Evolutionary conservation across 148 eudicot species (phyloP), one percentile per base, ranked within the genome.

Genomic region (Silene uniflora): DNA sequence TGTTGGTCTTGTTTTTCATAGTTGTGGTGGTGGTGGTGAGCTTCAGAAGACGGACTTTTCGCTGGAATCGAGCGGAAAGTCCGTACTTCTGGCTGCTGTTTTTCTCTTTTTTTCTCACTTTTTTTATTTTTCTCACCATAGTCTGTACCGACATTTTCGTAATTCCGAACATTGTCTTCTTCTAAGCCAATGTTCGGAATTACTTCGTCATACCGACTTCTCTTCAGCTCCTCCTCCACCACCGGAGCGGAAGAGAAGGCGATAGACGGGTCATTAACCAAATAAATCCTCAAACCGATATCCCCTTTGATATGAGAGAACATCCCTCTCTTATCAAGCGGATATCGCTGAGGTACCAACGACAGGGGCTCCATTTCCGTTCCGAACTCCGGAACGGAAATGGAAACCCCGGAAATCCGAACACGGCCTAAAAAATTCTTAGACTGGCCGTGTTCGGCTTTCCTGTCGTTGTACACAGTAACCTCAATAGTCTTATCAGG

Each of bases 231-330:
- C 62, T 67, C 65, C 42, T 62, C 24, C 73, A n/a, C n/a, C n/a
- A n/a, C n/a, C n/a, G 80, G 16, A 11, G 70, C 10, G 5, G 79
- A 17, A 19, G 60, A 27, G 69, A 70, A 69, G 10, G 9, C 17
- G 0, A 18, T 55, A 23, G 58, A 44, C 3, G 69, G 62, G 44
- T 81, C 85, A 56, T 76, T 61, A 7, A 82, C 80, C 10, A 82
- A 55, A 64, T 83, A 89, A 14, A 92, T 47, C 71, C 68, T 89
- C 25, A 95, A 78, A 1, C 88, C 87, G 22, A 95, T 90, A 65
- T 95, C 99, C 0, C 99, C 99, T 35, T 82, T 91, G 68, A 95
- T 82, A 78, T 89, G 87, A 21, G 96, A 92, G 71, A 92, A 92
- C 58, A 88, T 10, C 4, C 96, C 92, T 49, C 92, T 82, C 67